Conservation (phyloP, 2,329 filamentous ascomycete species). For the Penicillium crustosum region DNA sequence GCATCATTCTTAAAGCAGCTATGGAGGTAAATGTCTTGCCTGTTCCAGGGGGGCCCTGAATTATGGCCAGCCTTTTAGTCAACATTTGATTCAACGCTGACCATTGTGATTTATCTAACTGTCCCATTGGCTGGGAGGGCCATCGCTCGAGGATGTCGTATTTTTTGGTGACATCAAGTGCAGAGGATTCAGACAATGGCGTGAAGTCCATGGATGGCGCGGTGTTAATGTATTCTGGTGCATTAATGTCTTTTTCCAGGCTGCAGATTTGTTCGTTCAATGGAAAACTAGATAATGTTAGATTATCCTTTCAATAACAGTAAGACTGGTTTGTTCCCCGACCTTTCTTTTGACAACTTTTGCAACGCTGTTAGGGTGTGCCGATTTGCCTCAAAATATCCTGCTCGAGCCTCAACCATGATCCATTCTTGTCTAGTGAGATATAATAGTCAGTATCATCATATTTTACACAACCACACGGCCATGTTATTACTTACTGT, state of each 20-base stretch:
- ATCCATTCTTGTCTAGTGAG: constrained; percentile 57
- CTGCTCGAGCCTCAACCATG: constrained; percentile 73
- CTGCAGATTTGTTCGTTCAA: constrained; percentile 46
- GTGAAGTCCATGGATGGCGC: constrained; percentile 54
- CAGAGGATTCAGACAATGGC: constrained; percentile 39
- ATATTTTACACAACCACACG: not conserved
- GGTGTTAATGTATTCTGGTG: constrained; percentile 55
- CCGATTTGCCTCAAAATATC: constrained; percentile 75
- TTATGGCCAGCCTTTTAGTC: constrained; percentile 68
- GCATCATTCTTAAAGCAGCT: constrained; percentile 64
- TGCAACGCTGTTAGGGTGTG: constrained; percentile 74
- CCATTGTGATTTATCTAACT: constrained; percentile 71
- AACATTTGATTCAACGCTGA: constrained; percentile 68
- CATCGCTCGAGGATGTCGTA: constrained; percentile 55
- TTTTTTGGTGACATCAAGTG: constrained; percentile 41
- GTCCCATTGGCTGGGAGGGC: constrained; percentile 45
- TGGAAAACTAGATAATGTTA: constrained; percentile 41
- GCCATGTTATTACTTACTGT: constrained; percentile 30
- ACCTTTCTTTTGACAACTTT: constrained; percentile 57
- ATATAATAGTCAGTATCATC: not conserved
- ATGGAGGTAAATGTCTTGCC: constrained; percentile 83
- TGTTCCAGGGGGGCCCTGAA: constrained; percentile 80
- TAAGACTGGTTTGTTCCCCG: constrained; percentile 7
- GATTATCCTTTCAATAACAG: not conserved
- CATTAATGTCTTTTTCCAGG: constrained; percentile 41